Evolutionary conservation across 1,139 yeast species (phyloP).

Genomic region (Candida glucosophila): DNA sequence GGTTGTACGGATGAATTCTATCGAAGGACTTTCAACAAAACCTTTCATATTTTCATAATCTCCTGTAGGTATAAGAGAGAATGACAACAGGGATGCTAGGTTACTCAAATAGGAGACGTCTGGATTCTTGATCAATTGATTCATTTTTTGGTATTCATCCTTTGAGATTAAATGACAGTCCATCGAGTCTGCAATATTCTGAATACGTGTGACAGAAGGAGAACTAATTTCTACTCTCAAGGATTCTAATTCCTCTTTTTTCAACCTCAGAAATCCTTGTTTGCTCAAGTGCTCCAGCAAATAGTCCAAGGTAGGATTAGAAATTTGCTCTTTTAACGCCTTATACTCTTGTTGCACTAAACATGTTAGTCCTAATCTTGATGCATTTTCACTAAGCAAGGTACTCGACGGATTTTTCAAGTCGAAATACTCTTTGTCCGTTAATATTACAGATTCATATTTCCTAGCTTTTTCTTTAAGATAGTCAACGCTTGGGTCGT

Average conservation of each 20-base stretch:
- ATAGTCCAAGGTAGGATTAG: slow-evolving; percentile 11
- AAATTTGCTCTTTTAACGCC: slow-evolving; percentile 6
- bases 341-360: slow-evolving; percentile 19
- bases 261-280: slow-evolving; percentile 7
- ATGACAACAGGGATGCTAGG: slow-evolving; percentile 20
- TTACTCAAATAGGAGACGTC: slow-evolving; percentile 19
- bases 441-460: too few relatives aligned
- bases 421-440: too few relatives aligned
- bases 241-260: slow-evolving; percentile 3
- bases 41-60: slow-evolving; percentile 13
- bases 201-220: too few relatives aligned
- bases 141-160: too few relatives aligned
- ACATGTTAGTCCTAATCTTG: neutral
- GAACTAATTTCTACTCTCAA: too few relatives aligned
- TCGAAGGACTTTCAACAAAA: slow-evolving; percentile 1
- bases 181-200: too few relatives aligned
- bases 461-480: slow-evolving; percentile 1
- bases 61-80: slow-evolving; percentile 15
- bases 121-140: too few relatives aligned
- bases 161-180: too few relatives aligned
- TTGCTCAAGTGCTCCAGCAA: slow-evolving; percentile 17
- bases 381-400: too few relatives aligned
- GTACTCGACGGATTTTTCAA: too few relatives aligned
- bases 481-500: slow-evolving; percentile 1
- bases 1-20: slow-evolving; percentile 14